A percentile compares a stretch with the other conserved stretches of the same genome.
phyloP scores from a whole-genome alignment of 805 yeast genomes.

The Tetrapisispora fleetii region DNA sequence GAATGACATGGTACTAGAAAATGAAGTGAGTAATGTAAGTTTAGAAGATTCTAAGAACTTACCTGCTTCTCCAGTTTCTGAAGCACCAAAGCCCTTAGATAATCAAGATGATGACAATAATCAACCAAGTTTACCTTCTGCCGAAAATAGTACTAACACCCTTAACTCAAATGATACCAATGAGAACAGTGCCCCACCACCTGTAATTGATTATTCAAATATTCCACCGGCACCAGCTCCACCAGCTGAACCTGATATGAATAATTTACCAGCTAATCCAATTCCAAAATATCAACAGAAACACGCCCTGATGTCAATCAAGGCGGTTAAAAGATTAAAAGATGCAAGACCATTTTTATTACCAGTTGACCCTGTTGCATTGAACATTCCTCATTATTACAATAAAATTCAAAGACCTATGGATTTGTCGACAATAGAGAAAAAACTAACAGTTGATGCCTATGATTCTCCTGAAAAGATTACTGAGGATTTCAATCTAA shows the following conservation, averaged over 20 bases:
- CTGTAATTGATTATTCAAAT: not conserved
- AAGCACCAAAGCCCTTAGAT: conserved; percentile 1
- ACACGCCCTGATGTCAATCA: conserved; percentile 66
- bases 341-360: conserved; percentile 84
- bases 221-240: conserved; percentile 63
- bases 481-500: conserved; percentile 67
- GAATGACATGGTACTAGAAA: not conserved
- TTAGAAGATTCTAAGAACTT: not conserved
- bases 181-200: not conserved
- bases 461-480: conserved; percentile 64
- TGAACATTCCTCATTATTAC: conserved; percentile 84
- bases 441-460: conserved; percentile 57
- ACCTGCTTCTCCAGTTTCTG: conserved; percentile 1
- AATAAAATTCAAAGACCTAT: conserved; percentile 78
- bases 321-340: conserved; percentile 79
- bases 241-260: conserved; percentile 61
- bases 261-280: conserved; percentile 55
- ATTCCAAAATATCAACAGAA: conserved; percentile 77
- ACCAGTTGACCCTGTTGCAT: conserved; percentile 84
- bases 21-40: not conserved
- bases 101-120: not conserved
- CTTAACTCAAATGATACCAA: not conserved
- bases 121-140: not conserved
- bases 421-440: conserved; percentile 89
- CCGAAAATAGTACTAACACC: not conserved